These are phyloP conservation scores for Colletotrichum viniferum DNA, from an alignment of 2,329 filamentous ascomycete genomes.

Conservation along the genomic window DNA sequence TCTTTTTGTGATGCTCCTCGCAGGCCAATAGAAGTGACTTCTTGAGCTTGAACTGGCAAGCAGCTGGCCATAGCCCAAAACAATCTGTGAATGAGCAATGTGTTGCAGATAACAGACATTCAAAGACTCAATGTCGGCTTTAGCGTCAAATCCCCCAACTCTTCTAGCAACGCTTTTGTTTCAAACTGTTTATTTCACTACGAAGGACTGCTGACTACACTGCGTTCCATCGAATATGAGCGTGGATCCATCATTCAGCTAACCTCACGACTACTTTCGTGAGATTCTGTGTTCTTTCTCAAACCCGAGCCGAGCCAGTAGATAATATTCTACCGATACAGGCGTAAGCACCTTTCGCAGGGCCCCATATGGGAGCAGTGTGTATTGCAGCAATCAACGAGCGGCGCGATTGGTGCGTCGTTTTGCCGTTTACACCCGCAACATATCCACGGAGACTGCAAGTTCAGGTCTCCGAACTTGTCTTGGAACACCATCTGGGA, in stretches of 20 bases:
- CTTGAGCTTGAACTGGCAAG: too few species aligned
- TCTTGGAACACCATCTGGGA: not conserved
- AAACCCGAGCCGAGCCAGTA: not conserved
- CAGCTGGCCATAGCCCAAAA: too few species aligned
- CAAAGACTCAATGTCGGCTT: not conserved
- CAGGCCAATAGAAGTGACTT: too few species aligned
- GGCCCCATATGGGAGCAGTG: not conserved
- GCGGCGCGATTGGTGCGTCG: fast-evolving
- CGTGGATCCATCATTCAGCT: not conserved
- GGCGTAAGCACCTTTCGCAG: not conserved
- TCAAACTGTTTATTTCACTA: not conserved
- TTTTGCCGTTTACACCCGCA: not conserved
- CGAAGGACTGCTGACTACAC: not conserved
- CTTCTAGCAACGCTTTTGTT: not conserved
- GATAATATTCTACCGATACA: not conserved
- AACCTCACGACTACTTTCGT: not conserved
- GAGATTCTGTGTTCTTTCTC: not conserved
- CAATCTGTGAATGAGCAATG: not conserved
- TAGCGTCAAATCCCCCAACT: not conserved
- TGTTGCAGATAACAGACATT: not conserved
- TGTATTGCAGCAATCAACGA: fast-evolving
- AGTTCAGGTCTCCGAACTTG: not conserved
- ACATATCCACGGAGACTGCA: not conserved
- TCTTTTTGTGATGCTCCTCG: too few species aligned
- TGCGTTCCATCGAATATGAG: not conserved